Conservation (phyloP, 495 filamentous ascomycete species). For the Echria macrotheca region DNA sequence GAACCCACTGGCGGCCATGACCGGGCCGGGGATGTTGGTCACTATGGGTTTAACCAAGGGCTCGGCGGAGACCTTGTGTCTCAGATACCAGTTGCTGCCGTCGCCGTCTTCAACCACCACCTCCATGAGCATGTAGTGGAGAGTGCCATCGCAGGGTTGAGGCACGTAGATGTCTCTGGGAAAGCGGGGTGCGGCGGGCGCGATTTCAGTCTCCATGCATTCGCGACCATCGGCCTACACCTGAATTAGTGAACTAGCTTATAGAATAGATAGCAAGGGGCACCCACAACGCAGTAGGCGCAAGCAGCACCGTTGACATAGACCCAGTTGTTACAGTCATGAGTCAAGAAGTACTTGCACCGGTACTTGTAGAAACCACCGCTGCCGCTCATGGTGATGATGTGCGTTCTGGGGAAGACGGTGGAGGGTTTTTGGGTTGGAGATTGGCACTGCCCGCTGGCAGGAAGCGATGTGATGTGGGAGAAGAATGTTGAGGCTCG, state of each 20-base stretch:
- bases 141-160: constrained; percentile 35
- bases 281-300: constrained; percentile 51
- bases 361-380: constrained; percentile 57
- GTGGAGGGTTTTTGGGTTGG: not conserved
- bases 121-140: constrained; percentile 43
- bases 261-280: not conserved
- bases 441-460: constrained; percentile 21
- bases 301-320: constrained; percentile 55
- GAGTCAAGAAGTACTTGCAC: constrained; percentile 55
- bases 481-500: not conserved
- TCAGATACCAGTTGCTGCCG: constrained; percentile 21
- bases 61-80: too few species aligned
- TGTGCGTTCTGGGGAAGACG: not conserved
- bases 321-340: constrained; percentile 58
- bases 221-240: constrained; percentile 45
- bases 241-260: not conserved
- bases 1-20: too few species aligned
- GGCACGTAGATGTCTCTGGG: constrained; percentile 34
- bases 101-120: too few species aligned
- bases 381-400: constrained; percentile 47
- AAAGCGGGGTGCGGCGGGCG: constrained; percentile 6
- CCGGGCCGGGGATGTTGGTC: too few species aligned
- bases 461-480: constrained; percentile 18
- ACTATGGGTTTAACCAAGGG: too few species aligned
- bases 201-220: constrained; percentile 22